These are phyloP conservation scores for Leccinum angustisporum DNA, from an alignment of 1,284 basidiomycete species.

Conservation along the genomic window DNA sequence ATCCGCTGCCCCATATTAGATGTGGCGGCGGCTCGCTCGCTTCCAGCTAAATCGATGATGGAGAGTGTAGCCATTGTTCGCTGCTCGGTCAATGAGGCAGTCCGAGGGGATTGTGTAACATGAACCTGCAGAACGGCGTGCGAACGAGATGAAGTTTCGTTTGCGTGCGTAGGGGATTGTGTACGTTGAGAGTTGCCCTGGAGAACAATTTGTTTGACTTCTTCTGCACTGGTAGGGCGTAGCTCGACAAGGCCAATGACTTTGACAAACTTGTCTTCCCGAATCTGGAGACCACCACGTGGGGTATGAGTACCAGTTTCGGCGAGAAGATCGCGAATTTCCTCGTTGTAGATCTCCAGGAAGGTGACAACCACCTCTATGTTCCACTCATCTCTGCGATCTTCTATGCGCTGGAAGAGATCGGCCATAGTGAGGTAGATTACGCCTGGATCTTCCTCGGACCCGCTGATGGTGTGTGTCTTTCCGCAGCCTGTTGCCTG, in stretches of 20 bases:
- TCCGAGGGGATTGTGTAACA: constrained; percentile 82
- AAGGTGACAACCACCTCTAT: constrained; percentile 90
- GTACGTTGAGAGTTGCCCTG: constrained; percentile 85
- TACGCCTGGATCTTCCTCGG: constrained; percentile 82
- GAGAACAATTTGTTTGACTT: constrained; percentile 90
- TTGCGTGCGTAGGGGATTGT: constrained; percentile 91
- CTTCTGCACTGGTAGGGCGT: constrained; percentile 77
- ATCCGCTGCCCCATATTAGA: constrained; percentile 96
- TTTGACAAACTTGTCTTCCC: constrained; percentile 91
- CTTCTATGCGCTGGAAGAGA: constrained; percentile 87
- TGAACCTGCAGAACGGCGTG: constrained; percentile 96
- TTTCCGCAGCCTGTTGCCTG: constrained; percentile 98
- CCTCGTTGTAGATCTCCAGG: constrained; percentile 97
- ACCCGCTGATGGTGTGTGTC: constrained; percentile 96
- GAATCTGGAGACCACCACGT: constrained; percentile 84
- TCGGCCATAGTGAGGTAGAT: constrained; percentile 97
- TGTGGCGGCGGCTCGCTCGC: constrained; percentile 92
- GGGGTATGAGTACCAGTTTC: constrained; percentile 66
- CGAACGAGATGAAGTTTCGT: constrained; percentile 92
- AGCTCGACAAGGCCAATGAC: constrained; percentile 83
- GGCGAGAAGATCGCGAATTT: constrained; percentile 91
- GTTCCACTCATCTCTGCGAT: constrained; percentile 77
- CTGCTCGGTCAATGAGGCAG: constrained; percentile 76
- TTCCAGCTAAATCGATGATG: constrained; percentile 95
- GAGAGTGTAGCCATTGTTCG: constrained; percentile 86